A percentile compares a stretch with the other conserved stretches of the same genome.
phyloP scores from a whole-genome alignment of 768 basidiomycete genomes.

The Pholiota microspora region DNA sequence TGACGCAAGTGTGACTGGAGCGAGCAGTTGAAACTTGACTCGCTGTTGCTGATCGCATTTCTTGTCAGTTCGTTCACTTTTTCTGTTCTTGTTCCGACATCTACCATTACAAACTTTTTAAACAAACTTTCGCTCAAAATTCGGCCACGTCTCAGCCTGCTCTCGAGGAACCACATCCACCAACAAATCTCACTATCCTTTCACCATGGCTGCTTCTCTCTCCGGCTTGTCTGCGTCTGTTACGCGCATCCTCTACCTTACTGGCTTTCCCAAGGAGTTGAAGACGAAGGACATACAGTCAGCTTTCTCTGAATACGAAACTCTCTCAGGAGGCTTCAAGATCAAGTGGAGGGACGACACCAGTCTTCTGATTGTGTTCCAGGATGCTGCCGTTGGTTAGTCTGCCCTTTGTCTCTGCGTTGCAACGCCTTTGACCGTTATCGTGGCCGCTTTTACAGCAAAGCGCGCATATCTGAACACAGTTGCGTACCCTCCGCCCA shows the following conservation, averaged over 20 bases:
- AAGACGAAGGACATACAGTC: constrained; percentile 96
- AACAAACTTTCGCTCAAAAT: constrained; percentile 23
- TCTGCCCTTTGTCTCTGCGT: constrained; percentile 13
- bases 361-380: constrained; percentile 91
- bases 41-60: constrained; percentile 10
- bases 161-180: constrained; percentile 14
- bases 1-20: constrained; percentile 19
- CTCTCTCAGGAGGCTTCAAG: constrained; percentile 87
- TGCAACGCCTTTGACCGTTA: not conserved
- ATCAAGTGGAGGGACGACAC: constrained; percentile 99
- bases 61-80: constrained; percentile 12
- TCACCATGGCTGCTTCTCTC: constrained; percentile 65
- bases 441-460: constrained; percentile 42
- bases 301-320: constrained; percentile 89
- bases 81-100: constrained; percentile 9
- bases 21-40: constrained; percentile 5
- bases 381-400: constrained; percentile 87
- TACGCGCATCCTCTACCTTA: constrained; percentile 89
- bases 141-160: constrained; percentile 5
- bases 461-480: constrained; percentile 94
- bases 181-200: constrained; percentile 23
- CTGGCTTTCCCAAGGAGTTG: constrained; percentile 92
- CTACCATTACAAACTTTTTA: constrained; percentile 21
- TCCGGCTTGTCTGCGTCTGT: constrained; percentile 90
- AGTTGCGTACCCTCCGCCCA: constrained; percentile 76